Evolutionary conservation across 192 early-diverging fungal genomes (phyloP), one percentile per base, ranked within the genome.

Genomic region (Kappamyces sp.): DNA sequence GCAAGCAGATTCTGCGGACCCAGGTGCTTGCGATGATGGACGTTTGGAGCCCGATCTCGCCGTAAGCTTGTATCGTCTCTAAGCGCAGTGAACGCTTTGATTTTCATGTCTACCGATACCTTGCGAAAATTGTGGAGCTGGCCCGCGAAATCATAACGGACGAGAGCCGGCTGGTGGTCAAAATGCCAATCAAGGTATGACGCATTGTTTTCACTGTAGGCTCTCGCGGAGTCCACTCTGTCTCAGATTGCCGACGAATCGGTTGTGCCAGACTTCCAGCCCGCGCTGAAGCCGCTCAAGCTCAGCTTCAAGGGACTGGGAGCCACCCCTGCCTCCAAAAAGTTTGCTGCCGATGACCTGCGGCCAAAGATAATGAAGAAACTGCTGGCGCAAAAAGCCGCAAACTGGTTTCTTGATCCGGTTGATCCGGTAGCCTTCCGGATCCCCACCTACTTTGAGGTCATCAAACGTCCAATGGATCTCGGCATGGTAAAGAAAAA

Each of bases 391-490:
- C 45, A 66, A 33, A 45, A 52, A 2, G 40, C 47, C 38, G 55
- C 64, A 4, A 33, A 51, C 42, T 77, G 75, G 75, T 77, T 77
- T 49, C 47, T 35, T 40, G 22, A 29, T 30, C 76, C 76, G 12
- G 52, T 49, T 30, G 93, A 99, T 65, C 84, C 80, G 4, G 80
- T 89, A 5, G 83, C 79, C 2, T 69, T 95, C 58, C 80, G 80
- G 57, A 85, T 96, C 38, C 93, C 91, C 11, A 86, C 81, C 54
- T 99, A 99, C 72, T 83, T 86, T 36, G 70, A 74, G 3, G 76
- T 96, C 3, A 79, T 94, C 69, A 93, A 92, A 52, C 66, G 86
- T 36, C 91, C 92, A 3, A 94, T 94, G 89, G 92, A 94, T 61
- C 64, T 94, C 37, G 65, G 72, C 15, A 94, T 91, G 0, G 81